These are phyloP conservation scores for Graphilbum sp. DNA, from an alignment of 2,329 filamentous ascomycete genomes.

Conservation along the genomic window DNA sequence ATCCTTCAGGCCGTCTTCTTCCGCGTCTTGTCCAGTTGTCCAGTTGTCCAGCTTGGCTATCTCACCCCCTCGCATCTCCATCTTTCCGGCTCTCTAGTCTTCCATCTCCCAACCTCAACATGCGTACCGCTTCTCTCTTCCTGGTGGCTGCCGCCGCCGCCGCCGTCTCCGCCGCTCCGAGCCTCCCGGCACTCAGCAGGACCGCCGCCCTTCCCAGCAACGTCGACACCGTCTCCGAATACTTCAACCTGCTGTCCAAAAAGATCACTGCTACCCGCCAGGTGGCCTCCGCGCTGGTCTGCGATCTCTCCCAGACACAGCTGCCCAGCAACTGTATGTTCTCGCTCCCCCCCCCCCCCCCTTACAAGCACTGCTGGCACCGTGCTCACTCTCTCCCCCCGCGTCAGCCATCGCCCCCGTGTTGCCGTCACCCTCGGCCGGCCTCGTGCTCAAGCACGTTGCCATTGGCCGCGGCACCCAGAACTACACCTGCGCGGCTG, in stretches of 20 bases:
- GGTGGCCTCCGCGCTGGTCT: conserved; percentile 26
- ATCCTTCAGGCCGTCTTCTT: too few species aligned
- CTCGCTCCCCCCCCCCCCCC: not conserved
- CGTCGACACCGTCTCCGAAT: conserved; percentile 34
- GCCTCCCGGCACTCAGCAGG: conserved; percentile 28
- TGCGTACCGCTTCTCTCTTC: conserved; percentile 32
- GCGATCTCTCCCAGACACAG: conserved; percentile 35
- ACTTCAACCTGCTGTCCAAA: conserved; percentile 42
- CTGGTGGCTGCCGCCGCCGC: conserved; percentile 29
- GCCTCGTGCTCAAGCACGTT: conserved; percentile 56
- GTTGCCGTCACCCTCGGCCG: conserved; percentile 35
- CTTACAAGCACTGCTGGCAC: too few species aligned
- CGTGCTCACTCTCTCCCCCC: conserved; percentile 48
- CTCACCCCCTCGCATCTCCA: too few species aligned
- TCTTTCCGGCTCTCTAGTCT: conserved; percentile 1
- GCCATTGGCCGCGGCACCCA: conserved; percentile 78
- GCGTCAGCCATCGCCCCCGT: conserved; percentile 24
- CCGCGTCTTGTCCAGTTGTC: too few species aligned
- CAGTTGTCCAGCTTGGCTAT: too few species aligned
- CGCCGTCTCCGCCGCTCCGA: conserved; percentile 26
- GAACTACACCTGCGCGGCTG: conserved; percentile 74
- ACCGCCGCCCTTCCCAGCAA: conserved; percentile 22
- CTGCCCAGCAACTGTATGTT: conserved; percentile 27
- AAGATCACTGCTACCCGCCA: conserved; percentile 34
- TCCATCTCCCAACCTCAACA: conserved; percentile 12